Base-by-base conservation (phyloP, 495 filamentous ascomycete genomes). In the Copromyces sp. region DNA sequence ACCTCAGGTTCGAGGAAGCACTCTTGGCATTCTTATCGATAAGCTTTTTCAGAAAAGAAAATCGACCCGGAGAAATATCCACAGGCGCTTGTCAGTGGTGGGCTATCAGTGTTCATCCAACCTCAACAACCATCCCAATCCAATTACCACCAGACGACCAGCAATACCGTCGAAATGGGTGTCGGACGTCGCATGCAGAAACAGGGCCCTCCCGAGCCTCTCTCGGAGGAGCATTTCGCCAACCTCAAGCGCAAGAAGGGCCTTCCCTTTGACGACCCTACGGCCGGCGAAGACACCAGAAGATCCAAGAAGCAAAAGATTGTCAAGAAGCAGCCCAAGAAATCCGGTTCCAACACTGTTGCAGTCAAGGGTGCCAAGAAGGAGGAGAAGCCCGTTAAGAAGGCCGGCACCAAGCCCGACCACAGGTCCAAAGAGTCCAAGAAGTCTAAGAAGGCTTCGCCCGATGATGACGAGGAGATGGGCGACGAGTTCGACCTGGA, bases 181-280 rank as follows among this genome's bases (percentile, higher is more conserved):
- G 85, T 88, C 72, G 92, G 93, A 74, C 92, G 94, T 77, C 94
- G 95, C 74, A 95, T 97, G 91, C 90, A 92, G 80, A 97, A 98
- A 83, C 95, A 99, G 85, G 96, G 93, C 42, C 87, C 92, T 73
- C 96, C 96, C 39, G 87, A 89, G 72, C 87, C 90, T 39, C 87
- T 97, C 72, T 91, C 95, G 76, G 94, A 97, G 80, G 89, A 88
- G 37, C 91, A 91, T 77, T 89, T 92, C 73, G 86, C 90, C 40
- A 89, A 89, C 69, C 79, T 90, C 71, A 93, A 97, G 86, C 86
- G 93, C 78, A 96, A 97, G 82, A 88, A 87, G 45, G 88, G 85
- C 38, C 83, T 88, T 41, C 82, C 83, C 29, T 83, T 83, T 69
- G 81, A 87, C 74, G 85, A 85, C 65, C 69, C 77, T 35, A 79